Evolutionary conservation across 352 stramenopile species (phyloP), one percentile per base, ranked within the genome.

Genomic region (Phytophthora pinifolia): DNA sequence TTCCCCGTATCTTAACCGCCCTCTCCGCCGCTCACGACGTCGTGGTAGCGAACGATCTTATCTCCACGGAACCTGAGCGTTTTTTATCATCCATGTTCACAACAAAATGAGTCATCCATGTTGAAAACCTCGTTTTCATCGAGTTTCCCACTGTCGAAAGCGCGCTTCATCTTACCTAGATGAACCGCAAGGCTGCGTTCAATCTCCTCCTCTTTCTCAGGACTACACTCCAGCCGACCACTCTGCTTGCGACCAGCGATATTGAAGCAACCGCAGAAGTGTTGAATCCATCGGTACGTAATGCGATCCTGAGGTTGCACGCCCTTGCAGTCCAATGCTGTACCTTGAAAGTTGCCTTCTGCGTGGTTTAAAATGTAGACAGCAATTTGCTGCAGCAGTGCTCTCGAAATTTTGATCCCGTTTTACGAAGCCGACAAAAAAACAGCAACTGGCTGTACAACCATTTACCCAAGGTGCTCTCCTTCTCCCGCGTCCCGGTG

Each of bases 91-190:
- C 29, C 43, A 49, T 49, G 29, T 49, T 49, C 9, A 49, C 31
- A 2, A 49, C 43, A 29, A 49, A 49, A 29, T 38, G 43, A 7
- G 29, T 49, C 43, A 17, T 49, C 29, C 43, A 49, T 38, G 15
- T 49, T 37, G 9, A 49, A 49, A 9, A 49, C 29, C 6, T 27
- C 7, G 10, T 49, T 49, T 29, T 49, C 14, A 6, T 49, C 29
- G 1, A 49, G 31, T 17, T 27, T 25, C 9, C 29, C 29, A n/a
- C 43, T 49, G 3, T 49, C 15, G 17, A 49, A 49, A 15, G 10
- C 43, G 12, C 43, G 9, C 15, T 37, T 49, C 15, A 49, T 6
- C 15, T 38, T 39, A 6, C 43, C 29, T 3, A 49, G 43, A 38
- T 38, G 43, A 7, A 9, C 9, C 6, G 29, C 43, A 31, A 49